phyloP scores from a whole-genome alignment of 192 early-diverging fungal genomes.

The Phycomyces blakesleeanus region DNA sequence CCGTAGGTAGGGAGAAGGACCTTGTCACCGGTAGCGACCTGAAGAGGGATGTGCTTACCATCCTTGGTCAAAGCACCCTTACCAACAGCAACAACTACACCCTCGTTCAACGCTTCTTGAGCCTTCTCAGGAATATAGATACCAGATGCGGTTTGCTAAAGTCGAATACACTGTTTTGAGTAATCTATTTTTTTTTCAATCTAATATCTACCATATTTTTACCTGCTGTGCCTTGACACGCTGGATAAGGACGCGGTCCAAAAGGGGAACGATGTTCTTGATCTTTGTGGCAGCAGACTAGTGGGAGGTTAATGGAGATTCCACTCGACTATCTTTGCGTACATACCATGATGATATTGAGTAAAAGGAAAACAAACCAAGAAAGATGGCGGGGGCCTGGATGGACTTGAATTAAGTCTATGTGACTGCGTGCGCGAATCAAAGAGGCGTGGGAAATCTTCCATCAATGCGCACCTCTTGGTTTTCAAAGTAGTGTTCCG shows the following conservation, averaged over 20 bases:
- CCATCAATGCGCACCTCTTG: too few relatives aligned
- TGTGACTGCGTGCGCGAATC: too few relatives aligned
- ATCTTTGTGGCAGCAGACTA: conserved; percentile 8
- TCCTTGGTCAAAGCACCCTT: conserved; percentile 85
- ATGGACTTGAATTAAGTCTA: too few relatives aligned
- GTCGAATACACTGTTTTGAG: neutral
- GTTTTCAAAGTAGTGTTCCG: too few relatives aligned
- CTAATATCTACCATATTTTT: neutral
- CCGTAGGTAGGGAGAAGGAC: conserved; percentile 94
- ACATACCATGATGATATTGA: too few relatives aligned
- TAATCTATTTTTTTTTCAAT: neutral
- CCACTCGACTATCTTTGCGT: too few relatives aligned
- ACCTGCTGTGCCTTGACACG: conserved; percentile 91
- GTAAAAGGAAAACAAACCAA: too few relatives aligned
- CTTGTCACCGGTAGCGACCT: conserved; percentile 86
- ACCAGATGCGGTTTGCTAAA: conserved; percentile 88
- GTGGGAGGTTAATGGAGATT: too few relatives aligned
- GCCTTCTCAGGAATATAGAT: conserved; percentile 97
- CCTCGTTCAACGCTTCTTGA: conserved; percentile 94
- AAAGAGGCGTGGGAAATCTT: too few relatives aligned
- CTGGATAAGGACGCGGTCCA: conserved; percentile 97
- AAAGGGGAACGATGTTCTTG: conserved; percentile 93
- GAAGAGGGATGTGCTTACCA: conserved; percentile 72
- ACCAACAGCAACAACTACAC: conserved; percentile 87
- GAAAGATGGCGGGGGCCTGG: too few relatives aligned